Evolutionary conservation across 345 rosid species (phyloP).

Genomic region (Pugionium cornutum): DNA sequence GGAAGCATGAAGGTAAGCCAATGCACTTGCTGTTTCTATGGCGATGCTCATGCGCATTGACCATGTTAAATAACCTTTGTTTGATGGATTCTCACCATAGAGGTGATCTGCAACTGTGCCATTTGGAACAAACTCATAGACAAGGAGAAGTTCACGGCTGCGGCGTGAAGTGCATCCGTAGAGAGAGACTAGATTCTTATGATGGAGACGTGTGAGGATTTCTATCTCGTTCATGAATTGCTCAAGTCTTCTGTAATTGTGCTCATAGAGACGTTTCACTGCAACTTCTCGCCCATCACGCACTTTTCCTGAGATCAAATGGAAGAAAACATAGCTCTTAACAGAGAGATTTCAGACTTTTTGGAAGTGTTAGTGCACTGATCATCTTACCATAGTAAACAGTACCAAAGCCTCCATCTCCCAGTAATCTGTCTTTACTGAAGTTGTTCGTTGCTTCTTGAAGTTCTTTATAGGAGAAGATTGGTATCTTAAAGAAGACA

Average conservation of each 20-base stretch:
- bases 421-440: slow-evolving; percentile 49
- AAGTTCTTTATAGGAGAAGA: slow-evolving; percentile 64
- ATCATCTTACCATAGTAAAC: slow-evolving; percentile 60
- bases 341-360: slow-evolving; percentile 1
- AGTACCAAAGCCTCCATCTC: slow-evolving; percentile 76
- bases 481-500: slow-evolving; percentile 47
- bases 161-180: slow-evolving; percentile 62
- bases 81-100: slow-evolving; percentile 44
- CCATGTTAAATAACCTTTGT: slow-evolving; percentile 49
- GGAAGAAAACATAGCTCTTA: not conserved
- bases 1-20: slow-evolving; percentile 66
- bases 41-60: slow-evolving; percentile 58
- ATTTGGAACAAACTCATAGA: slow-evolving; percentile 61
- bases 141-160: slow-evolving; percentile 63
- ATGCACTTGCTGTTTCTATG: slow-evolving; percentile 60
- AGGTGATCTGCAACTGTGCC: slow-evolving; percentile 75
- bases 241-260: slow-evolving; percentile 47
- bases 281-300: slow-evolving; percentile 72
- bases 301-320: slow-evolving; percentile 50
- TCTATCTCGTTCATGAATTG: slow-evolving; percentile 65
- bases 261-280: slow-evolving; percentile 65
- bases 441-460: slow-evolving; percentile 62
- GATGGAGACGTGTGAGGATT: slow-evolving; percentile 60
- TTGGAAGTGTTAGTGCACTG: not conserved
- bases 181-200: slow-evolving; percentile 65